These are phyloP conservation scores for Pichia exigua DNA, from an alignment of 805 yeast genomes.

Conservation along the genomic window DNA sequence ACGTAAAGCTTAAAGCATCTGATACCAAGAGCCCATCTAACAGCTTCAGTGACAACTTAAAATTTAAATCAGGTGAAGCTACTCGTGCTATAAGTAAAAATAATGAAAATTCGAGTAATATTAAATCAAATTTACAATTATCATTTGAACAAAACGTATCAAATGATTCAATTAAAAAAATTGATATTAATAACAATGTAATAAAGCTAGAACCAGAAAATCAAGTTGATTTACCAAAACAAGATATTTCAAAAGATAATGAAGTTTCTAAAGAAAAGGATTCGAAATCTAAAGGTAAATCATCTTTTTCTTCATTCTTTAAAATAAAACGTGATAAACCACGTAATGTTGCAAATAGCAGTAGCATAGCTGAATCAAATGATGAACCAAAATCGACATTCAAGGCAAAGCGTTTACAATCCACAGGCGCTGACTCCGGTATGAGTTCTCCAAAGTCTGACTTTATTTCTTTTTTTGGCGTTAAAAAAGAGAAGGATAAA, in stretches of 20 bases:
- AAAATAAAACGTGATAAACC: conserved; percentile 12
- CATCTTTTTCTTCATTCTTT: conserved; percentile 14
- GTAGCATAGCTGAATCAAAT: neutral
- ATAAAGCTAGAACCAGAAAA: neutral
- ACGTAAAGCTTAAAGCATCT: too few relatives aligned
- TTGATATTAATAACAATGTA: neutral
- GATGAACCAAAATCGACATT: conserved; percentile 2
- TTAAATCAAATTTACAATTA: neutral
- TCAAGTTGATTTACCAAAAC: neutral
- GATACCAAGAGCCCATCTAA: too few relatives aligned
- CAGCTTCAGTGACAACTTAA: too few relatives aligned
- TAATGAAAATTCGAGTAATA: neutral
- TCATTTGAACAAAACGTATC: neutral
- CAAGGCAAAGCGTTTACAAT: conserved; percentile 5
- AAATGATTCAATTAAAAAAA: neutral
- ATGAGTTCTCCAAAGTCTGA: conserved; percentile 7
- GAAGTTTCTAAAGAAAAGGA: conserved; percentile 2
- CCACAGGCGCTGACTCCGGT: conserved; percentile 7
- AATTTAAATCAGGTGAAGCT: neutral
- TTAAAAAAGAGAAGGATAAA: conserved; percentile 5
- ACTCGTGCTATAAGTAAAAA: neutral
- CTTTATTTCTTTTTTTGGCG: conserved; percentile 12
- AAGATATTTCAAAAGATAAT: neutral
- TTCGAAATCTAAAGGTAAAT: conserved; percentile 8
- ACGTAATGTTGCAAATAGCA: conserved; percentile 2